Conservation (phyloP, 495 filamentous ascomycete species). For the Collariella sp. region DNA sequence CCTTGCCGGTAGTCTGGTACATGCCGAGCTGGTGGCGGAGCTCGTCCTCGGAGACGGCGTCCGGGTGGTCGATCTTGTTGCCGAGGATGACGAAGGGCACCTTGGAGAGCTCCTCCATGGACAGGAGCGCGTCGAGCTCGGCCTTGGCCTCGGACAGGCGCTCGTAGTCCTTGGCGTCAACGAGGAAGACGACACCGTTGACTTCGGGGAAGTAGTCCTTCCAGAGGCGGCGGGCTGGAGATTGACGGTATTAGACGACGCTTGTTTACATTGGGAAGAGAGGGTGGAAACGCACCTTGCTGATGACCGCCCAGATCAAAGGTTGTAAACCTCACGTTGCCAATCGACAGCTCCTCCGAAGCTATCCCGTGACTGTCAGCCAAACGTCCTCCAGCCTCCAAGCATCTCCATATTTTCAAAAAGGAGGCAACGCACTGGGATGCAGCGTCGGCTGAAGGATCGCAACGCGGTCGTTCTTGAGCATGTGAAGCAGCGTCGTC, state of each 20-base stretch:
- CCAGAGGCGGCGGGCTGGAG: slow-evolving; percentile 84
- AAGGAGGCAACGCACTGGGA: slow-evolving; percentile 55
- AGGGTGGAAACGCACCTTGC: slow-evolving; percentile 58
- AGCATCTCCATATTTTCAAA: not conserved
- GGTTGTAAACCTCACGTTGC: slow-evolving; percentile 93
- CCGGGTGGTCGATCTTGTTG: slow-evolving; percentile 98
- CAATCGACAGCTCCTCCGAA: slow-evolving; percentile 92
- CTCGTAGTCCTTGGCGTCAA: slow-evolving; percentile 94
- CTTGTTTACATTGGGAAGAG: not conserved
- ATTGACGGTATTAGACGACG: not conserved
- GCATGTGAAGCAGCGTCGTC: slow-evolving; percentile 85
- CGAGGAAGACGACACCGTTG: slow-evolving; percentile 92
- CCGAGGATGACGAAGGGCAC: slow-evolving; percentile 92
- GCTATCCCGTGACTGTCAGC: slow-evolving; percentile 42
- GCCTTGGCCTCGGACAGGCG: slow-evolving; percentile 89
- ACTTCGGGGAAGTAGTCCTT: slow-evolving; percentile 99
- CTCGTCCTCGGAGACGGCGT: slow-evolving; percentile 91
- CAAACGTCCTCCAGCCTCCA: slow-evolving; percentile 9
- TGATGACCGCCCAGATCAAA: slow-evolving; percentile 97
- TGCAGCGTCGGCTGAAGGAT: slow-evolving; percentile 85
- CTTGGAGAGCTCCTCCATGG: slow-evolving; percentile 88
- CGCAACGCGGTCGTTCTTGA: slow-evolving; percentile 96
- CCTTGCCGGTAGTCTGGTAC: slow-evolving; percentile 96
- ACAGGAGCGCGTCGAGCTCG: slow-evolving; percentile 87
- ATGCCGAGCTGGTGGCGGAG: slow-evolving; percentile 80